phyloP scores from a whole-genome alignment of 2,329 filamentous ascomycete genomes.

The Neofusicoccum laricinum region DNA sequence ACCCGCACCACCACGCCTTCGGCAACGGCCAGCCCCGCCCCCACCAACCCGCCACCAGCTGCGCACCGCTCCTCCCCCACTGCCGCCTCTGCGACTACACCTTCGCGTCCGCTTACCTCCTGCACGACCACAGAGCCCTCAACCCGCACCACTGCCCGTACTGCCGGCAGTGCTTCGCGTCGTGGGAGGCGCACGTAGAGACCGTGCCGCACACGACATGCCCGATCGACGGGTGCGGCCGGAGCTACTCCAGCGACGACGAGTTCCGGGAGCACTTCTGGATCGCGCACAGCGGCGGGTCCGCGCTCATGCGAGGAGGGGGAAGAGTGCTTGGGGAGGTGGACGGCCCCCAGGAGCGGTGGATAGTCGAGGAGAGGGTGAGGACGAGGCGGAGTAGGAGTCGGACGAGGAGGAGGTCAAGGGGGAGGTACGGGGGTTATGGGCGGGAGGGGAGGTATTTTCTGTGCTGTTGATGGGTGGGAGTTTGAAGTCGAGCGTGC shows the following conservation, averaged over 20 bases:
- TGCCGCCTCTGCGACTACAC: conserved; percentile 1
- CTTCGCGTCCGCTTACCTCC: not conserved
- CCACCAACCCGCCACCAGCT: not conserved
- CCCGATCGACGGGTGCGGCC: not conserved
- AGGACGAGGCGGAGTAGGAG: not conserved
- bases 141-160: not conserved
- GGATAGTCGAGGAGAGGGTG: not conserved
- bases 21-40: not conserved
- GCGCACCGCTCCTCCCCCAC: not conserved
- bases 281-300: not conserved
- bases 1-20: not conserved
- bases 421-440: not conserved
- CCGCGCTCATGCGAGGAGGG: no score
- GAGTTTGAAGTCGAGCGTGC: no score
- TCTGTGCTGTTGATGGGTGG: not conserved
- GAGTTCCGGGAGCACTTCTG: not conserved
- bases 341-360: not conserved
- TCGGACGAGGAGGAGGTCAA: not conserved
- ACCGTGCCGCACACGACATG: not conserved
- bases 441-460: not conserved
- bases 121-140: not conserved
- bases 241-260: not conserved
- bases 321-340: no score
- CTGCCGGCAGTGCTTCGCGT: conserved; percentile 1
- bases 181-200: not conserved